These are phyloP conservation scores for Dillenia turbinata DNA, from an alignment of 164 flowering plant species.

Conservation along the genomic window DNA sequence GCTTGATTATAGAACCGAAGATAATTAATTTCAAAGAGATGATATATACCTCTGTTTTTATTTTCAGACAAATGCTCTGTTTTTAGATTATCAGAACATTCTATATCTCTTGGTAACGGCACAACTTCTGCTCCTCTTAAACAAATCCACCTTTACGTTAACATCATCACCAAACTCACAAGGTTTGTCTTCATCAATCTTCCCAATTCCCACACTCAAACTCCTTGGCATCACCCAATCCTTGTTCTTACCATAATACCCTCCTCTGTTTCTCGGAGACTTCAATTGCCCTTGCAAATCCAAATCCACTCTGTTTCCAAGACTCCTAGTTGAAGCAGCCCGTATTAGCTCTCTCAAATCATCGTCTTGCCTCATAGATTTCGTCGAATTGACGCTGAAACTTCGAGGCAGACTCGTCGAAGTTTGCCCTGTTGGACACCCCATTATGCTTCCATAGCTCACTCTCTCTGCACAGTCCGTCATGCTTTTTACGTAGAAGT, in stretches of 20 bases:
- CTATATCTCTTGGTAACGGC: slow-evolving; percentile 19
- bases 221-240: slow-evolving; percentile 26
- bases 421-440: slow-evolving; percentile 15
- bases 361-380: slow-evolving; percentile 20
- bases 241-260: background rate
- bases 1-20: too few species aligned
- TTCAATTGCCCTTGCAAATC: slow-evolving; percentile 9
- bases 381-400: slow-evolving; percentile 29
- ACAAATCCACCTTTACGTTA: slow-evolving; percentile 11
- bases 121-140: slow-evolving; percentile 43
- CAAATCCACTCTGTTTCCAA: slow-evolving; percentile 9
- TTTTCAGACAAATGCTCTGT: too few species aligned
- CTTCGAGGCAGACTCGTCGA: slow-evolving; percentile 32
- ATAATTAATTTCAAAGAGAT: too few species aligned
- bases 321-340: slow-evolving; percentile 32
- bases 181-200: slow-evolving; percentile 65
- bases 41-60: too few species aligned
- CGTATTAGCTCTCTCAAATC: slow-evolving; percentile 41
- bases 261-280: background rate
- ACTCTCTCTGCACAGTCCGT: slow-evolving; percentile 24
- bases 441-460: slow-evolving; percentile 8
- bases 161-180: slow-evolving; percentile 35
- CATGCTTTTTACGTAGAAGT: slow-evolving; percentile 37
- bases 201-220: slow-evolving; percentile 42
- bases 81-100: too few species aligned